Evolutionary conservation across 352 stramenopile genomes (phyloP), one percentile per base, ranked within the genome.

Genomic region (Blastocystis hominis): DNA sequence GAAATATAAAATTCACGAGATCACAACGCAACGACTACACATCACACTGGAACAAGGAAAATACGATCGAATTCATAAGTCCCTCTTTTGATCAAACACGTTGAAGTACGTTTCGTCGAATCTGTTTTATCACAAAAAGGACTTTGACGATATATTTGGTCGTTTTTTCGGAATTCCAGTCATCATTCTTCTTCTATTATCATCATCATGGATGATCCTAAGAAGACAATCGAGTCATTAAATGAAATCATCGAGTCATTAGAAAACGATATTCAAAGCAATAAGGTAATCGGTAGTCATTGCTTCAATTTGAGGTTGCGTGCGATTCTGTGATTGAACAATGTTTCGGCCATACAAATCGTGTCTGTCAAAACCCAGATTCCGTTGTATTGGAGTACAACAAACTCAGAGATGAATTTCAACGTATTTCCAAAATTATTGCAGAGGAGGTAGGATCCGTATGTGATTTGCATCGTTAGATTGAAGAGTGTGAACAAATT

Each of bases 281-380:
- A 44, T 6, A 66, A 68, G 50, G 72, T 84, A 54, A 36, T 84
- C n/a, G 15, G 36, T 5, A 30, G 36, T 6, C 20, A 64, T 30
- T 36, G 15, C 40, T 53, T 66, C 20, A 38, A 9, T 53, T 46
- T 20, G 66, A 63, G 72, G 44, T 84, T 38, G 44, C 72, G 13
- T 66, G 59, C 42, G 72, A 84, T 46, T 56, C 72, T 3, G 55
- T 84, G 15, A 84, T 84, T 15, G 68, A 47, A 44, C 72, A 84
- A 53, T 84, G 72, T 64, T 84, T 54, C 40, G 72, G 68, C 5
- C 3, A n/a, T 20, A 66, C 55, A 54, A 64, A 68, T 68, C 72
- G 72, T 4, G 40, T 61, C 13, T 84, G 72, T 68, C 72, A 84
- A 53, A 84, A 84, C 62, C 72, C 72, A 44, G 72, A 84, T 68